These are phyloP conservation scores for Debaryomyces udenii DNA, from an alignment of 1,139 yeast genomes.

Conservation along the genomic window DNA sequence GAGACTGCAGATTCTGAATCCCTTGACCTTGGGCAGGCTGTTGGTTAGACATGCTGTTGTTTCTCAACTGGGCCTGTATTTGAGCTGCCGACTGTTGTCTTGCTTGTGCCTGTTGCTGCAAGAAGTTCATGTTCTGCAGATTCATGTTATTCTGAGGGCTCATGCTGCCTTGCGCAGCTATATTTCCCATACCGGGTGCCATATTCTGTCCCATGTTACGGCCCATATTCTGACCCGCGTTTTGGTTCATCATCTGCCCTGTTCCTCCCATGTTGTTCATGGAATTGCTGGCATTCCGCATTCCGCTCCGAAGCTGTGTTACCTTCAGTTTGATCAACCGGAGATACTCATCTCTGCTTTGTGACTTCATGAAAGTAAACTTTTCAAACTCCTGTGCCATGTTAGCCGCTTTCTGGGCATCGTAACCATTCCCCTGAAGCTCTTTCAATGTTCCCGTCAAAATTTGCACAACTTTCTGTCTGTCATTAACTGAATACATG, in stretches of 20 bases:
- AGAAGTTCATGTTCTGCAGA: conserved; percentile 25
- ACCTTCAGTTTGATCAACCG: conserved; percentile 43
- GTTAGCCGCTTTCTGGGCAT: conserved; percentile 41
- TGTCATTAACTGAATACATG: conserved; percentile 40
- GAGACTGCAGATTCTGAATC: conserved; percentile 14
- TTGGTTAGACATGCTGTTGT: conserved; percentile 12
- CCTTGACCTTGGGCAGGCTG: conserved; percentile 11
- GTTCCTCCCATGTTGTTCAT: conserved; percentile 7
- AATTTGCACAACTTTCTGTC: conserved; percentile 47
- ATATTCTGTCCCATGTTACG: conserved; percentile 11
- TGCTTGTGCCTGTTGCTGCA: conserved; percentile 56
- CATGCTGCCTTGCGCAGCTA: conserved; percentile 6
- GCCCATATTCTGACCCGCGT: conserved; percentile 11
- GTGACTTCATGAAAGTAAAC: conserved; percentile 43
- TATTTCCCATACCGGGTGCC: conserved; percentile 4
- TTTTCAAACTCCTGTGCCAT: conserved; percentile 53
- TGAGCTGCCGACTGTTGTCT: conserved; percentile 48
- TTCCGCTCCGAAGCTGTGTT: conserved; percentile 35
- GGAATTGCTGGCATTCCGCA: conserved; percentile 15
- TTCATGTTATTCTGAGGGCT: conserved; percentile 14
- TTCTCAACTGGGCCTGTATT: conserved; percentile 34
- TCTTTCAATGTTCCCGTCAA: conserved; percentile 44
- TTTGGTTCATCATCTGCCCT: conserved; percentile 12
- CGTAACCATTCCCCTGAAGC: conserved; percentile 39
- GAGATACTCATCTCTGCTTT: conserved; percentile 45